Evolutionary conservation across 495 filamentous ascomycete species (phyloP).

Genomic region (Bathelium albidoporum): DNA sequence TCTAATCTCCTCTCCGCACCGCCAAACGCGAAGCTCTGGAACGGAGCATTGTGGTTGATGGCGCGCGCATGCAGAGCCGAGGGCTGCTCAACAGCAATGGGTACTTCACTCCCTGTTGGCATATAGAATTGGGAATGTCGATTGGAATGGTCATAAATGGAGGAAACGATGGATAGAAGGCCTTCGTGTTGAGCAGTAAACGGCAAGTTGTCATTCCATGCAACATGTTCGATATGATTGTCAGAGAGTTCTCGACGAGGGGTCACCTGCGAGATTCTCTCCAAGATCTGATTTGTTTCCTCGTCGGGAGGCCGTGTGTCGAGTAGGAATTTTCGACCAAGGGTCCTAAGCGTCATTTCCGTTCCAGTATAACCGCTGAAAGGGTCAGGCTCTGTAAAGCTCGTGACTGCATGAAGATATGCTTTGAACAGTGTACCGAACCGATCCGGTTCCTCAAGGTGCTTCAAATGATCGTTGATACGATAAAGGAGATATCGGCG

Average conservation of each 20-base stretch:
- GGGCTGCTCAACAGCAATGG: neutral
- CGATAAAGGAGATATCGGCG: slow-evolving; percentile 35
- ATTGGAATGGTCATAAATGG: neutral
- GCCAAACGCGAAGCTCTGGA: neutral
- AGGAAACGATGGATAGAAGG: neutral
- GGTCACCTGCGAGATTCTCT: neutral
- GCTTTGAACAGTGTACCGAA: slow-evolving; percentile 43
- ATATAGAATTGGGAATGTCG: neutral
- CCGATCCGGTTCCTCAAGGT: slow-evolving; percentile 30
- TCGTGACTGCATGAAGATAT: slow-evolving; percentile 50
- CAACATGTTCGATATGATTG: neutral
- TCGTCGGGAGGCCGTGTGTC: neutral
- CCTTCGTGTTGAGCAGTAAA: neutral
- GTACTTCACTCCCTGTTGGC: neutral
- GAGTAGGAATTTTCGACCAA: slow-evolving; percentile 34
- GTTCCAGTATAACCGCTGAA: slow-evolving; percentile 51
- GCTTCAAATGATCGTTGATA: slow-evolving; percentile 43
- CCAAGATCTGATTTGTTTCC: neutral
- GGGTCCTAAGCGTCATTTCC: slow-evolving; percentile 44
- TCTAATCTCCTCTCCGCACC: neutral
- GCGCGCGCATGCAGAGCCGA: neutral
- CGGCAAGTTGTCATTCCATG: neutral
- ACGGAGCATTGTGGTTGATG: neutral
- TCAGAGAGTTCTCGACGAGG: neutral
- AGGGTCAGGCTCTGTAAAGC: slow-evolving; percentile 45